phyloP scores from a whole-genome alignment of 2,329 filamentous ascomycete species.

The Furcasterigmium furcatum region DNA sequence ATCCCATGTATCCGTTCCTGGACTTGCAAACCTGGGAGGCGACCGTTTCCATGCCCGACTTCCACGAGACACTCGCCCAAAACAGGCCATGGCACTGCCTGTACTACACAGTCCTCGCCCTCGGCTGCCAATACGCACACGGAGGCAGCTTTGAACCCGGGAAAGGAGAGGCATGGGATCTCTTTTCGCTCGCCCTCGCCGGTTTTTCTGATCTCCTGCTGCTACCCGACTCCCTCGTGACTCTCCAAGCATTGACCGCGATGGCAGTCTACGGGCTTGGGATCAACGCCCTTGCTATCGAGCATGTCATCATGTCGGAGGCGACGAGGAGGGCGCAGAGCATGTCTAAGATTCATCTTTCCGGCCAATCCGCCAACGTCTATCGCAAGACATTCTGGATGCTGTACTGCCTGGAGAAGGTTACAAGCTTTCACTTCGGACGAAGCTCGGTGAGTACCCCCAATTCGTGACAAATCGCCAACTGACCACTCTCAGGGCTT shows the following conservation, averaged over 20 bases:
- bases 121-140: slow-evolving; percentile 30
- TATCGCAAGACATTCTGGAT: slow-evolving; percentile 26
- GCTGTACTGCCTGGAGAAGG: slow-evolving; percentile 21
- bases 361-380: slow-evolving; percentile 5
- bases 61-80: slow-evolving; percentile 17
- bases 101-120: slow-evolving; percentile 32
- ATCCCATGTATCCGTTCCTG: slow-evolving; percentile 36
- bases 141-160: slow-evolving; percentile 33
- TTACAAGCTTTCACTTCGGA: slow-evolving; percentile 22
- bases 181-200: slow-evolving; percentile 31
- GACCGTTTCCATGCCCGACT: slow-evolving; percentile 19
- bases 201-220: slow-evolving; percentile 27
- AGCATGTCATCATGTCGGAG: slow-evolving; percentile 25
- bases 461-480: background rate
- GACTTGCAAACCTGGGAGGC: slow-evolving; percentile 30
- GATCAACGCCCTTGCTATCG: slow-evolving; percentile 23
- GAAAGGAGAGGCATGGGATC: slow-evolving; percentile 32
- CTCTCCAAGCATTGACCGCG: slow-evolving; percentile 25
- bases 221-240: slow-evolving; percentile 22
- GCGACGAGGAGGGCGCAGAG: slow-evolving; percentile 24
- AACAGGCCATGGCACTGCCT: slow-evolving; percentile 30
- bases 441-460: slow-evolving; percentile 20
- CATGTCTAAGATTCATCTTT: slow-evolving; percentile 16
- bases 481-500: slow-evolving; percentile 15
- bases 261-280: slow-evolving; percentile 23